Evolutionary conservation across 2,329 filamentous ascomycete genomes (phyloP), one percentile per base, ranked within the genome.

Genomic region (Alternaria burnsii): DNA sequence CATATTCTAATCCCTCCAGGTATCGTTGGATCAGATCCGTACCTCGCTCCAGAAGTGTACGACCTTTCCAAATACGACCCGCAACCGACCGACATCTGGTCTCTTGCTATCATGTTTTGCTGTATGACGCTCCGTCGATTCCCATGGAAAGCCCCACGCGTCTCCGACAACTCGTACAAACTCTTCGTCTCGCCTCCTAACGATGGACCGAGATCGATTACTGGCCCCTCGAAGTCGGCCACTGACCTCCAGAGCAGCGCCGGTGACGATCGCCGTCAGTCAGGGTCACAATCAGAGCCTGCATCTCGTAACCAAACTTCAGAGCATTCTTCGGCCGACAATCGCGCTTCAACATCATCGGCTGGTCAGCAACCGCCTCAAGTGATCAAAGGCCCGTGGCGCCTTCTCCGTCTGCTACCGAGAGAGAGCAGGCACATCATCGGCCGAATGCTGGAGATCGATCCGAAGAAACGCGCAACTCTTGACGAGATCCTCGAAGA

Each of bases 111-210:
- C 70, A 98, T 99, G 56, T 99, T 94, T 81, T 98, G 95, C 80
- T 99, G 95, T 83, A 99, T 99, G 95, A 95, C 93, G 5, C 84
- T 99, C 42, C 87, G 95, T 22, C 85, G 95, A 36, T 99, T 99
- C 75, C 95, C 95, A 0, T 99, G 95, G 95, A 99, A 99, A 81
- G 89, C 96, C 36, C 95, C 95, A 5, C 88, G 94, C 41, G 82
- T 93, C 76, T 92, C 92, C 4, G 95, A 99, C 78, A 98, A 97
- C 78, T 97, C 93, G 0, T 99, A 92, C 81, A 94, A 94, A 72
- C 86, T 99, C 1, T 99, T 99, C 76, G 89, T 94, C 14, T 88
- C 95, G 1, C 86, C 91, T 8, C 94, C 94, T 1, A 92, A 93
- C 3, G 76, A 77, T 52, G 76, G 75, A 5, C 75, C 73, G 8